Evolutionary conservation across 495 filamentous ascomycete species (phyloP), one percentile per base, ranked within the genome.

Genomic region (Podospora pseudocomata): DNA sequence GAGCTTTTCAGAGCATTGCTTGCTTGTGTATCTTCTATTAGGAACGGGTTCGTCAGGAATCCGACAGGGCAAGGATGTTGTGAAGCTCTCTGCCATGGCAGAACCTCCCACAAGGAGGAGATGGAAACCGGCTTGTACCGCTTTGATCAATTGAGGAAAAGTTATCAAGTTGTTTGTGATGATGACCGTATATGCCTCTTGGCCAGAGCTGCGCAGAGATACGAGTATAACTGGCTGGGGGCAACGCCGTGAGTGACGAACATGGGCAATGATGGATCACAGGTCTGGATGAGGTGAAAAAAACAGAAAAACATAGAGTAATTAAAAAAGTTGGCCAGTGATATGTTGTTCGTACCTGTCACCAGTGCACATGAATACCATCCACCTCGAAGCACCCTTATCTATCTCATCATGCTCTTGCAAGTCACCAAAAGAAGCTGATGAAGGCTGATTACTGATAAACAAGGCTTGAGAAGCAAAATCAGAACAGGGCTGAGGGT

Each of bases 171-270:
- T 61, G 27, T 63, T 23, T 23, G 23, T 61, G 65, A 58, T 55
- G 23, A 49, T 16, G 56, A 65, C 20, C 54, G 23, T 55, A 19
- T 26, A 16, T 16, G 23, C 28, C 26, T 57, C 13, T 16, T 23
- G 1, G 39, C 39, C 61, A 60, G 55, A 61, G 60, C 60, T 64
- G 55, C 62, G 68, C 59, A 57, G 27, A 39, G 65, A 70, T 65
- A 70, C 65, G 62, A 62, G 65, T 30, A 70, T 32, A 65, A 62
- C 60, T 49, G 32, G 32, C 20, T 5, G 30, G 27, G 61, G 30
- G 7, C 11, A 34, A 34, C 32, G 34, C 19, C 13, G 30, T 5
- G 34, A 49, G 26, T 61, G 30, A 32, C 61, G 61, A 63, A 32
- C 32, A 34, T 63, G 61, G 30, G 19, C 30, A 23, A 16, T 39